Percentiles rank a stretch among this genome's conserved stretches.
Evolutionary conservation across 768 basidiomycete species (phyloP).

Genomic region (Lactarius deliciosus): DNA sequence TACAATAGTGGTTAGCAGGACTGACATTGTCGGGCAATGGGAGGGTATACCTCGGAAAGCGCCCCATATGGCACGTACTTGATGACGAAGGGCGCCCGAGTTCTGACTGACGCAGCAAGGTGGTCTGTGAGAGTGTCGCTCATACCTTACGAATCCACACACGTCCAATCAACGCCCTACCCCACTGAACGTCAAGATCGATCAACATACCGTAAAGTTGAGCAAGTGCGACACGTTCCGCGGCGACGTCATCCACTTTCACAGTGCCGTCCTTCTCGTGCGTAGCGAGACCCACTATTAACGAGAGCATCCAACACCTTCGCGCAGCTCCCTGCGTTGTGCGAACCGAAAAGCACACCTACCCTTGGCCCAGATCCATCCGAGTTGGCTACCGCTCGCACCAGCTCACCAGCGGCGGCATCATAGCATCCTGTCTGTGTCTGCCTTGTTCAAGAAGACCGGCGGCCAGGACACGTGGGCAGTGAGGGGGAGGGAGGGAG

Average conservation of each 20-base stretch:
- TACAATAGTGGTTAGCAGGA: slow-evolving; percentile 35
- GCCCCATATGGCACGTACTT: slow-evolving; percentile 85
- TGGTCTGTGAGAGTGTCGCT: slow-evolving; percentile 75
- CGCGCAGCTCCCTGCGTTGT: slow-evolving; percentile 71
- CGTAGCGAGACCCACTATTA: slow-evolving; percentile 48
- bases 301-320: slow-evolving; percentile 62
- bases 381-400: slow-evolving; percentile 49
- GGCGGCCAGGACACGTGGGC: slow-evolving; percentile 51
- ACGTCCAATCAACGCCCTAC: slow-evolving; percentile 7
- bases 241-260: slow-evolving; percentile 51
- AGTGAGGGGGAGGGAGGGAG: slow-evolving; percentile 51
- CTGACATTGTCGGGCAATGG: background rate
- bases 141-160: slow-evolving; percentile 60
- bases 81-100: slow-evolving; percentile 66
- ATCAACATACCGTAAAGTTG: slow-evolving; percentile 73
- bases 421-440: slow-evolving; percentile 79
- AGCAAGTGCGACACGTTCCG: slow-evolving; percentile 68
- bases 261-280: slow-evolving; percentile 37
- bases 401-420: slow-evolving; percentile 53
- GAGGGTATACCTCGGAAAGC: slow-evolving; percentile 52
- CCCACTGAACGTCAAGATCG: background rate
- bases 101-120: slow-evolving; percentile 54
- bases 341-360: slow-evolving; percentile 82
- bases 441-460: slow-evolving; percentile 65
- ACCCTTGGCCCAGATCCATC: slow-evolving; percentile 49